Evolutionary conservation across 768 basidiomycete species (phyloP).

Genomic region (Mycena rebaudengoi): DNA sequence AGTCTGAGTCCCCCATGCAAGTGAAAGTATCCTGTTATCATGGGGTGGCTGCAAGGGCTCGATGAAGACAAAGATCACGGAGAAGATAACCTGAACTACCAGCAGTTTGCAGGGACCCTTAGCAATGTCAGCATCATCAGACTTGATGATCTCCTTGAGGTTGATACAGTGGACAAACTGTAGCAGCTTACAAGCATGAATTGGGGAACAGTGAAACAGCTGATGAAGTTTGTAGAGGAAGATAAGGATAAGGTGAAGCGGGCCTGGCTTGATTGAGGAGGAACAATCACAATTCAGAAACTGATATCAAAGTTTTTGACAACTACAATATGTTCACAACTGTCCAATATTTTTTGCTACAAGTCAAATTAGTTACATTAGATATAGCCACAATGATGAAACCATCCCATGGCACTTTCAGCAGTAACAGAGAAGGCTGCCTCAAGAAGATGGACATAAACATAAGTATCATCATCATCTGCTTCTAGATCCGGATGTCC

Average conservation of each 20-base stretch:
- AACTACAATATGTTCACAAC: too few species aligned
- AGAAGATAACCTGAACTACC: too few species aligned
- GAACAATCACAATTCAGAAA: too few species aligned
- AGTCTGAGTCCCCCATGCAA: too few species aligned
- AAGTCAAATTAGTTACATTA: too few species aligned
- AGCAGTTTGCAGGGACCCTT: too few species aligned
- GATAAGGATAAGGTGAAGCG: neutral
- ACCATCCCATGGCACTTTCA: constrained; percentile 2
- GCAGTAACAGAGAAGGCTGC: constrained; percentile 8
- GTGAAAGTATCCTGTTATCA: neutral
- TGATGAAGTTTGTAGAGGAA: constrained; percentile 7
- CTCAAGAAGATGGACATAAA: constrained; percentile 7
- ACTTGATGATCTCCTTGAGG: too few species aligned
- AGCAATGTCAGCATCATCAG: neutral
- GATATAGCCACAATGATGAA: constrained; percentile 18
- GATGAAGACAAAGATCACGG: neutral
- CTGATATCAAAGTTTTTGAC: too few species aligned
- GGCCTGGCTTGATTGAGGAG: too few species aligned
- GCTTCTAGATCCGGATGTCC: neutral
- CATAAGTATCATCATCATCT: constrained; percentile 5
- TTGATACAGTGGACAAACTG: neutral
- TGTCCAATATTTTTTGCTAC: too few species aligned
- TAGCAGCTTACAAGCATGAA: neutral
- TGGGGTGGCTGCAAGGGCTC: neutral
- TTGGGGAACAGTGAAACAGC: neutral